phyloP scores from a whole-genome alignment of 495 filamentous ascomycete species.

The Trichocladium antarcticum region DNA sequence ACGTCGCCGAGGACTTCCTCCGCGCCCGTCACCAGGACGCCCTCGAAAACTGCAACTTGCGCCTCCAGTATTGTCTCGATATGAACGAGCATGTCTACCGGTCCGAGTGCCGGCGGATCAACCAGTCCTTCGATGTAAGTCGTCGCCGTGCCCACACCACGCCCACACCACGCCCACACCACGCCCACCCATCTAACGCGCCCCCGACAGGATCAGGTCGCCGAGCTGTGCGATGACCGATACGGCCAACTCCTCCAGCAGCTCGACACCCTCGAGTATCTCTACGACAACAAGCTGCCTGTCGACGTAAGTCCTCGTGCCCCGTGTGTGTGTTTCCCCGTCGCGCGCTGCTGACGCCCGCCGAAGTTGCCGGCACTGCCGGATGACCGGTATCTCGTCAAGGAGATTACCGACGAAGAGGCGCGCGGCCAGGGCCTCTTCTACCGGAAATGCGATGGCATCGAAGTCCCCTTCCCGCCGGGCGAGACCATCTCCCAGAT shows the following conservation, averaged over 20 bases:
- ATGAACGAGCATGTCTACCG: slow-evolving; percentile 18
- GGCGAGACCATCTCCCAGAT: slow-evolving; percentile 16
- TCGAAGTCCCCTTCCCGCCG: slow-evolving; percentile 30
- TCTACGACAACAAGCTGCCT: slow-evolving; percentile 27
- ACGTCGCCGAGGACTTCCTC: slow-evolving; percentile 21
- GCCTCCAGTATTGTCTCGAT: slow-evolving; percentile 8
- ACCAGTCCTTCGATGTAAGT: slow-evolving; percentile 16
- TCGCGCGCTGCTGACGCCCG: no score
- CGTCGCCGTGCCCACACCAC: not conserved
- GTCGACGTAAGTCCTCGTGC: slow-evolving; percentile 29
- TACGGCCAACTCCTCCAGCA: slow-evolving; percentile 27
- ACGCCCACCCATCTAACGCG: no score
- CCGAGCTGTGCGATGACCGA: slow-evolving; percentile 27
- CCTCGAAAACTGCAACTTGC: slow-evolving; percentile 13
- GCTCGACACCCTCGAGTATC: slow-evolving; percentile 25
- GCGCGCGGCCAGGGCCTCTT: slow-evolving; percentile 23
- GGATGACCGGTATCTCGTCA: slow-evolving; percentile 24
- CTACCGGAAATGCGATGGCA: slow-evolving; percentile 19
- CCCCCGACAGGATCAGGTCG: slow-evolving; percentile 18
- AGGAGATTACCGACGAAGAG: slow-evolving; percentile 24
- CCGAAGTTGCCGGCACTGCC: slow-evolving; percentile 24
- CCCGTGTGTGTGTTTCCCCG: not conserved
- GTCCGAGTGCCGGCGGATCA: slow-evolving; percentile 5
- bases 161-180: no score
- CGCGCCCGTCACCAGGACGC: slow-evolving; percentile 19